Evolutionary conservation across 2,329 filamentous ascomycete species (phyloP), one percentile per base, ranked within the genome.

Genomic region (Endocalyx cinctus): DNA sequence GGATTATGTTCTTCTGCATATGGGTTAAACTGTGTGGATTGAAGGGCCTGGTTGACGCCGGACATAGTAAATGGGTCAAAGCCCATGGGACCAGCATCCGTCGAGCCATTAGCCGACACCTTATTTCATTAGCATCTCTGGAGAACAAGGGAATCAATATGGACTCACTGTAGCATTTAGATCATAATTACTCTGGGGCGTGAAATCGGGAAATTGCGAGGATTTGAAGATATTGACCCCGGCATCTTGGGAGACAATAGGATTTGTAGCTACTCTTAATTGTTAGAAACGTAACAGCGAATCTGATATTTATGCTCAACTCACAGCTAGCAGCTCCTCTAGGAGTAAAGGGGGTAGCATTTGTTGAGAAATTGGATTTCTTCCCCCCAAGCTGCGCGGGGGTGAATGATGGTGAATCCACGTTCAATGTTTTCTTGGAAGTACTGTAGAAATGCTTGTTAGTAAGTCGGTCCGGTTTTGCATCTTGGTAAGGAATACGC

Each of bases 371-470:
- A 7, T 82, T 82, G 8, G 82, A 74, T 51, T 84, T 84, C 60
- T 87, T 87, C 16, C 64, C 54, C 2, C 65, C 62, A 27, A 72
- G 46, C 38, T 63, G 61, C 11, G 76, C 67, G 5, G 90, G 90
- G 0, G 87, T 96, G 59, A 98, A 98, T 29, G 90, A 87, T 10
- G 92, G 90, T 7, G 92, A 97, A 53, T 97, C 92, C 54, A 95
- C 92, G 60, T 94, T 98, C 47, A 98, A 72, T 17, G 83, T 71
- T 60, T 88, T 92, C 62, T 87, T 87, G 16, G 67, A 55, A 39
- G 69, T 72, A 38, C 52, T 56, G 42, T 27, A 29, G 29, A 22
- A 32, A 18, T 23, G 34, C 18, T 10, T 45, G 42, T 59, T 46
- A 60, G 56, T 23, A 8, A 23, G 8, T 23, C n/a, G 8, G 20